These are phyloP conservation scores for Neoarthrinium moseri DNA, from an alignment of 2,329 filamentous ascomycete species.

Conservation along the genomic window DNA sequence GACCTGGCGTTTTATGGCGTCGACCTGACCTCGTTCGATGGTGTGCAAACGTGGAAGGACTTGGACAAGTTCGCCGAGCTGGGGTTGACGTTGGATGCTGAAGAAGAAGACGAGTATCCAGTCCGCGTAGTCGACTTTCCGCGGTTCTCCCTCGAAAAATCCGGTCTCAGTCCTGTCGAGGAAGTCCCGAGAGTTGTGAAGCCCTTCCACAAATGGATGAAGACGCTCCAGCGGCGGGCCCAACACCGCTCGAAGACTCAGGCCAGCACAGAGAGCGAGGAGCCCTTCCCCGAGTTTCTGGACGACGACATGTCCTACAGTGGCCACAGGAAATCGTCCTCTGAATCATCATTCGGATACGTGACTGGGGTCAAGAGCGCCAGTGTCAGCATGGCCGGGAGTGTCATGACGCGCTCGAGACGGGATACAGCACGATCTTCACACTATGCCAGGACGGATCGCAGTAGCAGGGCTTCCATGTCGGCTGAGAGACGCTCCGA, in stretches of 20 bases:
- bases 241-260: conserved; percentile 32
- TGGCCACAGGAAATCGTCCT: conserved; percentile 60
- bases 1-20: conserved; percentile 29
- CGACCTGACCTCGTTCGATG: conserved; percentile 29
- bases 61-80: conserved; percentile 40
- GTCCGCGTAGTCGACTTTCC: conserved; percentile 19
- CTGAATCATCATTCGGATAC: conserved; percentile 74
- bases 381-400: conserved; percentile 75
- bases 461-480: conserved; percentile 61
- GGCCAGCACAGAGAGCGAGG: conserved; percentile 17
- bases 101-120: conserved; percentile 24
- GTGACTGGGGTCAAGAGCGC: conserved; percentile 80
- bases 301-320: conserved; percentile 24
- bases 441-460: conserved; percentile 57
- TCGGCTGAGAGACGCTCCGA: conserved; percentile 62
- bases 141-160: conserved; percentile 24
- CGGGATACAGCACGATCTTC: conserved; percentile 49
- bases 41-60: conserved; percentile 32
- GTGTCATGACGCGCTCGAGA: conserved; percentile 62
- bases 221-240: conserved; percentile 61
- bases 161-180: conserved; percentile 11
- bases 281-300: conserved; percentile 31
- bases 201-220: conserved; percentile 74
- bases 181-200: conserved; percentile 13
- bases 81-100: conserved; percentile 33